Evolutionary conservation across 2,329 filamentous ascomycete species (phyloP), one percentile per base, ranked within the genome.

Genomic region (Alternaria arborescens): DNA sequence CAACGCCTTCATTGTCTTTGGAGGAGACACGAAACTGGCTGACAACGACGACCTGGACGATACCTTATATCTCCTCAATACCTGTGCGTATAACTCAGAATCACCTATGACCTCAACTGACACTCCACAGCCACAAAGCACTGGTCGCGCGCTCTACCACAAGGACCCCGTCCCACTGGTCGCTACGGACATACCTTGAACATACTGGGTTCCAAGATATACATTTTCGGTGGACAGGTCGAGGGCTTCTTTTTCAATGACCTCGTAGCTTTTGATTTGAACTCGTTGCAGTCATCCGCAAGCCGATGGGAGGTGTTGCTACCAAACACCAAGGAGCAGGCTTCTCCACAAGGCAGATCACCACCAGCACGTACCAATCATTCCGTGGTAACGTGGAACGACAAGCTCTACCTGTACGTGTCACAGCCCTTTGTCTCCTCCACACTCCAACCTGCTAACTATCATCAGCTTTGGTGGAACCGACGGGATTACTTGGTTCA

Each of bases 241-340:
- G 95, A 99, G 77, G 95, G 94, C 5, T 94, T 90, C 75, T 99
- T 99, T 75, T 98, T 99, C 88, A 99, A 99, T 72, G 95, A 99
- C 73, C 83, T 99, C 16, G 88, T 96, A 32, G 93, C 94, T 10
- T 99, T 99, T 73, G 96, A 99, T 75, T 82, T 99, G 54, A 99
- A 99, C 74, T 93, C 95, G 60, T 83, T 99, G 16, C 95, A 98
- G 78, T 92, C 91, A 77, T 89, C 94, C 11, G 89, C 90, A 56
- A 98, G 97, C 75, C 89, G 91, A 66, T 99, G 95, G 95, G 95
- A 99, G 70, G 88, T 97, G 64, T 84, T 99, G n/a, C 87, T 97
- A 26, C 85, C 88, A 55, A 94, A 91, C 73, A 89, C 86, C 43
- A 89, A 91, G 58, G 86, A 87, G 54, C 85, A 83, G 43, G 59